These are phyloP conservation scores for Saturnispora diversa DNA, from an alignment of 805 yeast genomes.

Conservation along the genomic window DNA sequence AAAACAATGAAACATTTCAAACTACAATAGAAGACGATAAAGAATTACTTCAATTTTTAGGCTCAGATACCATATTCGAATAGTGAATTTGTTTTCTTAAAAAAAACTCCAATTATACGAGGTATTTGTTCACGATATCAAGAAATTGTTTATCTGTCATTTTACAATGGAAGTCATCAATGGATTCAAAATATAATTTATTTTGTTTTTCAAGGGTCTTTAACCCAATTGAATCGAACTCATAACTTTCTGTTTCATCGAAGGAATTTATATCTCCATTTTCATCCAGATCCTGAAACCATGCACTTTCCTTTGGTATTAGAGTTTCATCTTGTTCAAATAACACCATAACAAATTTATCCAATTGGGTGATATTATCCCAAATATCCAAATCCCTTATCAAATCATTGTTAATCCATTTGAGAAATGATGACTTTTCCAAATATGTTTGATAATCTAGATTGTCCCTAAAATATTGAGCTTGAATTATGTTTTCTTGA, in stretches of 20 bases:
- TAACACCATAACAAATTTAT: slow-evolving; percentile 49
- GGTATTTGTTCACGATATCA: slow-evolving; percentile 36
- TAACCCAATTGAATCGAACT: slow-evolving; percentile 55
- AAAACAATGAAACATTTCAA: not conserved
- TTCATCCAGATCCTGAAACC: slow-evolving; percentile 50
- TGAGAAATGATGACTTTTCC: slow-evolving; percentile 50
- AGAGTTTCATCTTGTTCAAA: slow-evolving; percentile 60
- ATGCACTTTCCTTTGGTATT: slow-evolving; percentile 65
- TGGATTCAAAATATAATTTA: slow-evolving; percentile 39
- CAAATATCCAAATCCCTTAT: slow-evolving; percentile 30
- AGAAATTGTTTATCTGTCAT: slow-evolving; percentile 46
- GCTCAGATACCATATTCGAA: slow-evolving; percentile 24
- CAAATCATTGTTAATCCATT: slow-evolving; percentile 58
- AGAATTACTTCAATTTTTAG: slow-evolving; percentile 19
- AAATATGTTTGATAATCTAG: slow-evolving; percentile 45
- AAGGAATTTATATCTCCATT: slow-evolving; percentile 37
- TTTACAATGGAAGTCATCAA: slow-evolving; percentile 59
- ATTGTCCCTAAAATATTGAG: slow-evolving; percentile 66
- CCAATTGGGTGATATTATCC: slow-evolving; percentile 36
- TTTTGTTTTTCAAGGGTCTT: slow-evolving; percentile 35
- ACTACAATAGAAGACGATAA: slow-evolving; percentile 2
- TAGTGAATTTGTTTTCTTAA: too few species aligned
- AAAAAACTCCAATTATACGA: slow-evolving; percentile 24
- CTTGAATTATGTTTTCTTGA: slow-evolving; percentile 55
- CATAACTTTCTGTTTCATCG: slow-evolving; percentile 41